Evolutionary conservation across 345 rosid species (phyloP).

Genomic region (Arabidopsis thaliana): DNA sequence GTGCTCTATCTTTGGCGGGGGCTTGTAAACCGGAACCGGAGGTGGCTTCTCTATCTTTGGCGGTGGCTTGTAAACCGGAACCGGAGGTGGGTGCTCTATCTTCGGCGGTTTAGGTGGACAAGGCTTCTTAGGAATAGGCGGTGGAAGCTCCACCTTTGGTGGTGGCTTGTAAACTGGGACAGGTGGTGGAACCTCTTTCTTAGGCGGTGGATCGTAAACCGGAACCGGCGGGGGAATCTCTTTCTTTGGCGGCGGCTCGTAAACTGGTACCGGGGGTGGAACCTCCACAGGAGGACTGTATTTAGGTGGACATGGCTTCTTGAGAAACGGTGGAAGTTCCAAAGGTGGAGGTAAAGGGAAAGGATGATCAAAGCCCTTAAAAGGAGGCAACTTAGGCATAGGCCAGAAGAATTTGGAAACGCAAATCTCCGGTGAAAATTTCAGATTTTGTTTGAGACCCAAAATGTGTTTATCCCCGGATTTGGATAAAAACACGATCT

Average conservation of each 20-base stretch:
- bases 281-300: conserved; percentile 28
- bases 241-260: conserved; percentile 21
- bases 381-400: conserved; percentile 46
- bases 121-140: conserved; percentile 37
- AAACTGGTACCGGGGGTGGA: conserved; percentile 40
- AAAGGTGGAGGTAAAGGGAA: conserved; percentile 45
- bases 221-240: conserved; percentile 44
- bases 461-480: conserved; percentile 54
- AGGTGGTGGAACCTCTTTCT: background rate
- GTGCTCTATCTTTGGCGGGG: conserved; percentile 24
- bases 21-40: conserved; percentile 37
- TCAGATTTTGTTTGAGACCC: conserved; percentile 64
- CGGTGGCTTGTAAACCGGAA: conserved; percentile 42
- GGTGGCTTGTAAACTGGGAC: conserved; percentile 43
- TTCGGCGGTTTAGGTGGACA: conserved; percentile 37
- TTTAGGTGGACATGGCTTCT: conserved; percentile 45
- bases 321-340: conserved; percentile 44
- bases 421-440: conserved; percentile 64
- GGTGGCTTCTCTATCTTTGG: conserved; percentile 20
- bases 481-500: conserved; percentile 56
- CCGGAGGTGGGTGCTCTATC: conserved; percentile 34
- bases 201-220: conserved; percentile 20
- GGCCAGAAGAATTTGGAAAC: conserved; percentile 67
- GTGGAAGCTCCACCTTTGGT: conserved; percentile 44
- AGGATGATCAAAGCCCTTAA: conserved; percentile 43